Evolutionary conservation across 148 eudicot species (phyloP).

Genomic region (Camellia sinensis): DNA sequence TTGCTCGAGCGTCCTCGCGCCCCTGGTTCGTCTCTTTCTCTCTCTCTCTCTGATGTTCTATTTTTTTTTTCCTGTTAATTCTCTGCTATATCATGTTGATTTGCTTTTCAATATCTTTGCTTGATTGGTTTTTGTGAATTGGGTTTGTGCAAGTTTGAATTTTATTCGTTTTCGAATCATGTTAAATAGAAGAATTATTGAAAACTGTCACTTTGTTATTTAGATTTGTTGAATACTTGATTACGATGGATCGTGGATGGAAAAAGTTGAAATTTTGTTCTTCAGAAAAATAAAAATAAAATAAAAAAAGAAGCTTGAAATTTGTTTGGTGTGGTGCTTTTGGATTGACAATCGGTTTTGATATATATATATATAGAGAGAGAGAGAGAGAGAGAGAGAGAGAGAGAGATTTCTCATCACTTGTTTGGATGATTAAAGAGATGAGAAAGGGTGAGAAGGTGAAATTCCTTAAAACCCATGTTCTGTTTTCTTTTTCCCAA

Average conservation of each 20-base stretch:
- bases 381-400: no score
- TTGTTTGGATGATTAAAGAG: no score
- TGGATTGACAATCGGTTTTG: no score
- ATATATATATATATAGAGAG: no score
- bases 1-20: conserved; percentile 48
- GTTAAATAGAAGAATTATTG: background rate
- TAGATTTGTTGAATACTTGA: background rate
- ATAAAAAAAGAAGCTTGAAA: no score
- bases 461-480: no score
- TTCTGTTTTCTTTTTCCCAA: no score
- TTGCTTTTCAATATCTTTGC: background rate
- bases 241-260: background rate
- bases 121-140: background rate
- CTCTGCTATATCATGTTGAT: background rate
- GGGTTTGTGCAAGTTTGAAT: background rate
- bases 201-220: background rate
- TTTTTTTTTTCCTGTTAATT: background rate
- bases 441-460: no score
- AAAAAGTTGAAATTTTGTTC: background rate
- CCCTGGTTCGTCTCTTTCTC: conserved; percentile 35
- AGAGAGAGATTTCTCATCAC: no score
- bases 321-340: no score
- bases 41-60: background rate
- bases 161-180: background rate
- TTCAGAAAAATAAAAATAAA: no score